Conservation (phyloP, 2,329 filamentous ascomycete genomes). For the Pseudopyrenochaeta lycopersici region DNA sequence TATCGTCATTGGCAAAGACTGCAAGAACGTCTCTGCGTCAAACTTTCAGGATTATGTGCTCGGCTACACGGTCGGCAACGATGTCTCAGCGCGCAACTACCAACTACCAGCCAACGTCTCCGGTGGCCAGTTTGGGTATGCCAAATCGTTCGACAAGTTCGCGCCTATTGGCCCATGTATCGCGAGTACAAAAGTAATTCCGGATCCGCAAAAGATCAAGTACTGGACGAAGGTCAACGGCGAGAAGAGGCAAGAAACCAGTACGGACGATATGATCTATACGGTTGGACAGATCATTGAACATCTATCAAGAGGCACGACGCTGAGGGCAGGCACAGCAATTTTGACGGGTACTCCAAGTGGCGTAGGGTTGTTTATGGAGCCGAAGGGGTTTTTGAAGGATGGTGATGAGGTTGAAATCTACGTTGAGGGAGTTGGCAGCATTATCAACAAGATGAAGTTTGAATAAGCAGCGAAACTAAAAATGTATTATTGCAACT, state of each 20-base stretch:
- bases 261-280: conserved; percentile 60
- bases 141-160: conserved; percentile 57
- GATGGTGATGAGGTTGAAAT: conserved; percentile 49
- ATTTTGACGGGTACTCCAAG: conserved; percentile 62
- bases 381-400: conserved; percentile 48
- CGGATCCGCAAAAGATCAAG: conserved; percentile 43
- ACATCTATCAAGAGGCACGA: conserved; percentile 57
- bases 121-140: conserved; percentile 52
- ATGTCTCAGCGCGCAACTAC: conserved; percentile 67
- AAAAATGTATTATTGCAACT: too few species aligned
- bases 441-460: conserved; percentile 43
- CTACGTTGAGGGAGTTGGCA: conserved; percentile 45
- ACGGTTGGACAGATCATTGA: conserved; percentile 53
- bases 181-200: conserved; percentile 41
- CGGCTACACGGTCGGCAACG: conserved; percentile 71
- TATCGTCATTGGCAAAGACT: conserved; percentile 42
- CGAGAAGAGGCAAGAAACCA: conserved; percentile 53
- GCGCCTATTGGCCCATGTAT: conserved; percentile 56
- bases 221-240: conserved; percentile 57
- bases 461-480: conserved; percentile 44
- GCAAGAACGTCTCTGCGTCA: conserved; percentile 55
- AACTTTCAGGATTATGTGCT: conserved; percentile 69
- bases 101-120: conserved; percentile 52
- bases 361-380: conserved; percentile 49
- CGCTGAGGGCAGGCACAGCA: conserved; percentile 56